Percentiles rank a stretch among this genome's conserved stretches.
phyloP scores from a whole-genome alignment of 805 yeast genomes.

The Yarrowia deformans region DNA sequence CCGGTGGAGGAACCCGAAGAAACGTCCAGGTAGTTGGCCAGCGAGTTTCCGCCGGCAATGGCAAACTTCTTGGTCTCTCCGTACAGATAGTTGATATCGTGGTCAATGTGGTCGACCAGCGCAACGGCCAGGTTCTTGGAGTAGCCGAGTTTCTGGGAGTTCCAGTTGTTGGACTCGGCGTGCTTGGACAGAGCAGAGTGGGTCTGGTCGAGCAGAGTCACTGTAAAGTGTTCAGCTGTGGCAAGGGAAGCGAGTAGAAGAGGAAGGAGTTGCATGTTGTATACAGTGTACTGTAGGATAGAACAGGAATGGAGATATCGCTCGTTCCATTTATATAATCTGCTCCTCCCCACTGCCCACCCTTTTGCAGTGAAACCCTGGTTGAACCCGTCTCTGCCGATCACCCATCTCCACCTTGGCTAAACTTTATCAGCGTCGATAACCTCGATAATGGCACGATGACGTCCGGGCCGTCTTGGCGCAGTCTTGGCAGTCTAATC shows the following conservation, averaged over 20 bases:
- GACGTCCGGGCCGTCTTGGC: background rate
- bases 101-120: background rate
- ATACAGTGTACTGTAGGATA: background rate
- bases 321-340: too few species aligned
- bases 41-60: constrained; percentile 11
- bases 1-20: background rate
- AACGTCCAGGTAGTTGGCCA: constrained; percentile 21
- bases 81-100: constrained; percentile 8
- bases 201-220: constrained; percentile 10
- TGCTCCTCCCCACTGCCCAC: background rate
- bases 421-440: constrained; percentile 8
- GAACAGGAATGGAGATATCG: too few species aligned
- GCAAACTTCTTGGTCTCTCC: constrained; percentile 8
- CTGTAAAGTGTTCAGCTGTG: background rate
- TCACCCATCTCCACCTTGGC: constrained; percentile 6
- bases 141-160: background rate
- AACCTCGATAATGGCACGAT: constrained; percentile 6
- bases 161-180: constrained; percentile 7
- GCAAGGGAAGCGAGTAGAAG: background rate
- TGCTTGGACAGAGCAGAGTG: constrained; percentile 12
- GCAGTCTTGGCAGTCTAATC: background rate
- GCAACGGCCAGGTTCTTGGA: constrained; percentile 1
- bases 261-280: constrained; percentile 4
- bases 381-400: background rate
- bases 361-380: background rate